Evolutionary conservation across 2,329 filamentous ascomycete genomes (phyloP).

Genomic region (Dendrostoma leiphaemia): DNA sequence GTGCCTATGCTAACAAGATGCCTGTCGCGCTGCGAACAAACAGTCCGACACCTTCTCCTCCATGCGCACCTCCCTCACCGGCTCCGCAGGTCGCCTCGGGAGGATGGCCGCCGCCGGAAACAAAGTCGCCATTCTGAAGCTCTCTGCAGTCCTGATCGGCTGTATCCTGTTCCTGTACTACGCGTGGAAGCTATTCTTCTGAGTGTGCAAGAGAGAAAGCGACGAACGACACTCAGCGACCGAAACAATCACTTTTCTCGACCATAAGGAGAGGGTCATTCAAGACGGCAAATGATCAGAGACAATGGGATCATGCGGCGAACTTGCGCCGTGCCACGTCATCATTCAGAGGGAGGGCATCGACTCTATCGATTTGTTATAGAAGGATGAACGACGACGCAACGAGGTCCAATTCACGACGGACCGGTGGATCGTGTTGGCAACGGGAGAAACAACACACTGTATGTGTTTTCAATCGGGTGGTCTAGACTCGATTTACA

Average conservation of each 20-base stretch:
- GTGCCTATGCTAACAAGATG: background rate
- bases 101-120: slow-evolving; percentile 92
- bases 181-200: slow-evolving; percentile 62
- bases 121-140: slow-evolving; percentile 85
- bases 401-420: background rate
- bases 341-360: too few species aligned
- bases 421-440: background rate
- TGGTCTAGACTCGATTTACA: too few species aligned
- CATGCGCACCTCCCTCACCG: slow-evolving; percentile 79
- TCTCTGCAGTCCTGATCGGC: slow-evolving; percentile 78
- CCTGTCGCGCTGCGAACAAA: background rate
- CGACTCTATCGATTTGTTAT: too few species aligned
- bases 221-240: background rate
- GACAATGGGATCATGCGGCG: background rate
- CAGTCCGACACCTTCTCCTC: slow-evolving; percentile 88
- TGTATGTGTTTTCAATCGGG: too few species aligned
- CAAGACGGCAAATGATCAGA: background rate
- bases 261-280: too few species aligned
- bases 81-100: slow-evolving; percentile 76
- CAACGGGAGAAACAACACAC: too few species aligned
- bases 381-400: too few species aligned
- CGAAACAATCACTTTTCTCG: background rate
- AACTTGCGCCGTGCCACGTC: background rate
- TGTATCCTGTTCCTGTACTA: slow-evolving; percentile 75
- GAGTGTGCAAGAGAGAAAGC: background rate